phyloP scores from a whole-genome alignment of 2,329 filamentous ascomycete genomes.

The Dactylonectria macrodidyma region DNA sequence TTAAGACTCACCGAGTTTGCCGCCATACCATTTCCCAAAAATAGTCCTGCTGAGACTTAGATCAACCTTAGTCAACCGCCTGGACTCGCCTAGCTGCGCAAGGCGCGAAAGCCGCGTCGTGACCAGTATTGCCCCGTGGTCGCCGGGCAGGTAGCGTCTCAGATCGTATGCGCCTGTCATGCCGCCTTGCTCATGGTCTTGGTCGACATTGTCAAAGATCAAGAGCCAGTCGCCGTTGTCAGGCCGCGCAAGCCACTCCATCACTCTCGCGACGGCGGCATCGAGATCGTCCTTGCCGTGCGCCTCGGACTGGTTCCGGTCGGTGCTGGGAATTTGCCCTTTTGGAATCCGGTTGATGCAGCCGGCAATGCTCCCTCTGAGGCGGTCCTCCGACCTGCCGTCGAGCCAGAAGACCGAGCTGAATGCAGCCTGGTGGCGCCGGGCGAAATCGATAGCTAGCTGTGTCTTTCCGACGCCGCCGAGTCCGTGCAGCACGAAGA shows the following conservation, averaged over 20 bases:
- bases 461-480: too few relatives aligned
- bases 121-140: not conserved
- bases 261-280: too few relatives aligned
- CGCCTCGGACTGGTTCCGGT: too few relatives aligned
- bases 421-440: too few relatives aligned
- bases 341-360: too few relatives aligned
- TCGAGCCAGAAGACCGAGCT: constrained; percentile 47
- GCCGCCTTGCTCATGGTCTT: not conserved
- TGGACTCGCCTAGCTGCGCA: not conserved
- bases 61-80: too few relatives aligned
- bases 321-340: too few relatives aligned
- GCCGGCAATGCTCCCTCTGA: too few relatives aligned
- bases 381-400: constrained; percentile 33
- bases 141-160: not conserved
- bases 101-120: not conserved
- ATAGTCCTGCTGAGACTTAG: not conserved
- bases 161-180: too few relatives aligned
- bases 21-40: not conserved
- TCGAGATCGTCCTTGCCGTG: too few relatives aligned
- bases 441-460: too few relatives aligned
- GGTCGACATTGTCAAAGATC: constrained; percentile 46
- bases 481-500: too few relatives aligned
- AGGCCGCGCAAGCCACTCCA: not conserved
- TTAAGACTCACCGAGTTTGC: not conserved
- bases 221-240: constrained; percentile 57